Base-by-base conservation (phyloP, 1,139 yeast genomes). In the Hemisphaericaspora subhashii region DNA sequence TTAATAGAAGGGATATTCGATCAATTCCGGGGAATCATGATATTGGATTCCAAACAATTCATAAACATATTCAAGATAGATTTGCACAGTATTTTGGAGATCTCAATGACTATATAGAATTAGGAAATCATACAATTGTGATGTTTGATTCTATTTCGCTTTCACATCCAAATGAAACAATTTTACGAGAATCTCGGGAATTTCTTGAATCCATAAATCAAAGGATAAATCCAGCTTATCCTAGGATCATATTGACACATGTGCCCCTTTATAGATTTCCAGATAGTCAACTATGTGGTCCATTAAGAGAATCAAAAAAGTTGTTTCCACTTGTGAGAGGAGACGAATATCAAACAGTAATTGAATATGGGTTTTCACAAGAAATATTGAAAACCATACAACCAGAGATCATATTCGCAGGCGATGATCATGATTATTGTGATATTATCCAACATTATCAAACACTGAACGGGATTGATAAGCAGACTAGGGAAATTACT, bases 381-480 rank as follows among this genome's bases (percentile, higher is more conserved):
- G 67, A 72, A 14, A 72, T 92, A 7, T 59, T 92, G 29, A 55
- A 68, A 4, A 62, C 63, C 4, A 57, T 89, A 1, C 66, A 73
- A 37, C 98, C 98, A 0, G 64, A 67, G 13, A 64, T 83, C 7
- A 72, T 87, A 1, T 86, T 89, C 56, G 83, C 95, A 3, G 98
- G 98, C 1, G 98, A 92, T 57, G 98, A 92, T 57, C 98, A 92
- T 62, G 98, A 92, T 59, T 90, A 88, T 49, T 92, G 98, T 61
- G 89, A 85, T 47, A 77, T 86, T 11, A 62, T 66, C 10, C 96
- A 89, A 53, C 60, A 72, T 2, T 79, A 73, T 48, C 44, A 48
- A 6, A 46, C 55, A 10, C 56, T 58, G 18, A 68, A 70, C 1
- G 61, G 62, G 2, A 5, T 13, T 7, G 55, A 55, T 12, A 48